phyloP scores from a whole-genome alignment of 2,329 filamentous ascomycete genomes.

The Meredithiella fracta region DNA sequence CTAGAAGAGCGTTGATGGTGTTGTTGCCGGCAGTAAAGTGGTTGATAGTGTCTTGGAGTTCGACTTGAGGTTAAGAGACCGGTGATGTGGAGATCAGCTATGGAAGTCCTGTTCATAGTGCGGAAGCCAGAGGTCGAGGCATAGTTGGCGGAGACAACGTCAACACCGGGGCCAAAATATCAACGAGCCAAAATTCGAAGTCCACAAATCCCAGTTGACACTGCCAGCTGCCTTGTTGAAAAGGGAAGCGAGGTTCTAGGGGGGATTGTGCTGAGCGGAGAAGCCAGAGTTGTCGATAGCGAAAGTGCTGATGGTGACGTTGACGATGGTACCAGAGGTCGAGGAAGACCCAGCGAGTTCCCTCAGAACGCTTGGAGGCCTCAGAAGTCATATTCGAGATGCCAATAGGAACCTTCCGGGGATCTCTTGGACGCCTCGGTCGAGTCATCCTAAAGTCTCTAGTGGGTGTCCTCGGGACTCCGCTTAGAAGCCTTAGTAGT shows the following conservation, averaged over 20 bases:
- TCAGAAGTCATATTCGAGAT: background rate
- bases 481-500: background rate
- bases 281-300: constrained; percentile 31
- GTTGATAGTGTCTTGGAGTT: constrained; percentile 5
- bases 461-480: background rate
- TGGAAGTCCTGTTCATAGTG: constrained; percentile 33
- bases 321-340: constrained; percentile 5
- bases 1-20: constrained; percentile 7
- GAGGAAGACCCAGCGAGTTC: background rate
- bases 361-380: background rate
- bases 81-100: constrained; percentile 22
- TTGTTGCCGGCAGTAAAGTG: constrained; percentile 1
- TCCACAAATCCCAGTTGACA: constrained; percentile 20
- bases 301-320: constrained; percentile 1
- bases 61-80: constrained; percentile 11
- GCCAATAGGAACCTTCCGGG: background rate
- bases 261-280: constrained; percentile 31
- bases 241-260: constrained; percentile 23
- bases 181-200: constrained; percentile 31
- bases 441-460: background rate
- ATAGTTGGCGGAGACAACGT: constrained; percentile 28
- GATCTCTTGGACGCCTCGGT: background rate
- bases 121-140: constrained; percentile 22
- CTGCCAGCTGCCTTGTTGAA: constrained; percentile 19
- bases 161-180: constrained; percentile 30